Evolutionary conservation across 306 rosid genomes (phyloP).

Genomic region (Citrullus mucosospermus): DNA sequence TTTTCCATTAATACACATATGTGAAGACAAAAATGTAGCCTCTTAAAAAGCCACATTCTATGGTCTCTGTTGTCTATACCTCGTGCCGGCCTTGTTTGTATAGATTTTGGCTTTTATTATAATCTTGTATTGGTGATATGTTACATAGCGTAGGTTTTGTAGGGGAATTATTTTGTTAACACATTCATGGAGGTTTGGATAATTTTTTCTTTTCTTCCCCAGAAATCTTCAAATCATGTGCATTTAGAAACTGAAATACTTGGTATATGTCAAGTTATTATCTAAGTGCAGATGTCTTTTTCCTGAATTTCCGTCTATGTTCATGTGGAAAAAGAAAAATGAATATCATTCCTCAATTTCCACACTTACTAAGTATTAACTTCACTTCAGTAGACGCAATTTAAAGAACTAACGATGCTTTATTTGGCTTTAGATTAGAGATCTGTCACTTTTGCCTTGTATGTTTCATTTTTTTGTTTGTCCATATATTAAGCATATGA

Average conservation of each 20-base stretch:
- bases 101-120: neutral
- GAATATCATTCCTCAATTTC: neutral
- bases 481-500: neutral
- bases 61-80: neutral
- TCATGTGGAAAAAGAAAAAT: neutral
- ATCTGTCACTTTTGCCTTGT: neutral
- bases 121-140: neutral
- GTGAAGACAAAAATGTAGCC: neutral
- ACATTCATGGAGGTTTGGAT: neutral
- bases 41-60: neutral
- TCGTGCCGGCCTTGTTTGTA: neutral
- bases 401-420: neutral
- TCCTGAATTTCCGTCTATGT: neutral
- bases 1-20: neutral
- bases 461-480: neutral
- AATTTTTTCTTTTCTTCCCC: neutral
- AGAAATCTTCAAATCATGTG: neutral
- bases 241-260: neutral
- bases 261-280: neutral
- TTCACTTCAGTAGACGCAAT: neutral
- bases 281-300: neutral
- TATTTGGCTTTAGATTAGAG: neutral
- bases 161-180: neutral
- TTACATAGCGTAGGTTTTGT: neutral
- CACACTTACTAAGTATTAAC: neutral